Evolutionary conservation across 164 flowering plant species (phyloP).

Genomic region (Sedum album): DNA sequence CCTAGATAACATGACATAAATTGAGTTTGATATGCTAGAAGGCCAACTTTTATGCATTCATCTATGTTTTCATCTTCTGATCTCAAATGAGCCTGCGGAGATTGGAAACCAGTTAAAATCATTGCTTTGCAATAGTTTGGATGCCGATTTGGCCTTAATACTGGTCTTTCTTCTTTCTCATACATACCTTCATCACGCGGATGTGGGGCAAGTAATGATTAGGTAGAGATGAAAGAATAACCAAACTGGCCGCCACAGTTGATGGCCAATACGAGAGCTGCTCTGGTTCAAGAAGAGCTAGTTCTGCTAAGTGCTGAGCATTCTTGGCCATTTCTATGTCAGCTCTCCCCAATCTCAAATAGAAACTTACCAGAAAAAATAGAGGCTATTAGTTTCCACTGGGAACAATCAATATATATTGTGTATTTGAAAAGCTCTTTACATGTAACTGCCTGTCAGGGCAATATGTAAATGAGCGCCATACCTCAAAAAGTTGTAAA

Average conservation of each 20-base stretch:
- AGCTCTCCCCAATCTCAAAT: constrained; percentile 72
- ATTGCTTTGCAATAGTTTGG: background rate
- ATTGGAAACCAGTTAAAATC: background rate
- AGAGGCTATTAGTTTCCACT: background rate
- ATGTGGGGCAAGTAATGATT: constrained; percentile 39
- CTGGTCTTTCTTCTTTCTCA: background rate
- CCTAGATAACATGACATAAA: no score
- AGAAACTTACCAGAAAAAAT: constrained; percentile 44
- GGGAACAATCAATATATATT: background rate
- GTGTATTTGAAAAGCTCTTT: background rate
- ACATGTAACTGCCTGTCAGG: background rate
- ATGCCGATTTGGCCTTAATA: background rate
- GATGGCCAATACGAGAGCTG: constrained; percentile 75
- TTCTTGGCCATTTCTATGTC: constrained; percentile 40
- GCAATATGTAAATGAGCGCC: background rate
- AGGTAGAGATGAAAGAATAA: constrained; percentile 56
- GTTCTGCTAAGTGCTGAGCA: constrained; percentile 51
- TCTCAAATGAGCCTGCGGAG: constrained; percentile 73
- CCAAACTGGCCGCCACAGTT: constrained; percentile 78
- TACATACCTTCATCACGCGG: constrained; percentile 49
- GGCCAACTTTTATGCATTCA: constrained; percentile 64
- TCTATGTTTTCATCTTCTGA: constrained; percentile 54
- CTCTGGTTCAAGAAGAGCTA: constrained; percentile 52
- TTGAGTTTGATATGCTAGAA: background rate
- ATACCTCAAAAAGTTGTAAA: constrained; percentile 82